phyloP scores from a whole-genome alignment of 345 rosid species.

The Heritiera fomes region DNA sequence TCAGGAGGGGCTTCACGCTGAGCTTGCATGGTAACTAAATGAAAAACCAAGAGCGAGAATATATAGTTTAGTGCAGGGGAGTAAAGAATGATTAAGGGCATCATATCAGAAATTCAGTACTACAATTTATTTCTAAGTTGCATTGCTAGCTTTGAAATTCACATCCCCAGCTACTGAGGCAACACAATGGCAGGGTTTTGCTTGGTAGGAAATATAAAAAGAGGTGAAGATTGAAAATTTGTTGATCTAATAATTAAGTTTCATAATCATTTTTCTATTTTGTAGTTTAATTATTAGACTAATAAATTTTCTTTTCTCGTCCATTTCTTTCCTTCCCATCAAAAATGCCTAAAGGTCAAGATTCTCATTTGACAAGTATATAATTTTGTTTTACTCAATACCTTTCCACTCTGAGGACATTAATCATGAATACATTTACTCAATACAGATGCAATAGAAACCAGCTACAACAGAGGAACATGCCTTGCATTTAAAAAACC shows the following conservation, averaged over 20 bases:
- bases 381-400: background rate
- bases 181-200: background rate
- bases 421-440: background rate
- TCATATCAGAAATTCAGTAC: background rate
- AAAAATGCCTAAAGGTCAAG: background rate
- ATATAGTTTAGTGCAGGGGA: background rate
- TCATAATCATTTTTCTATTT: too few species aligned
- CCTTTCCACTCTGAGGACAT: background rate
- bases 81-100: conserved; percentile 8
- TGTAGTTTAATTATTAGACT: too few species aligned
- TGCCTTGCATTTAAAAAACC: background rate
- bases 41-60: conserved; percentile 2
- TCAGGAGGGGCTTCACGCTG: conserved; percentile 66
- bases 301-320: too few species aligned
- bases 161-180: conserved; percentile 1
- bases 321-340: too few species aligned
- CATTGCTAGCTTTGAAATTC: conserved; percentile 20
- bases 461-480: background rate
- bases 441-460: background rate
- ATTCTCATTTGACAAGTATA: background rate
- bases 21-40: conserved; percentile 94
- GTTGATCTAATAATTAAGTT: too few species aligned
- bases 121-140: background rate
- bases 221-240: too few species aligned
- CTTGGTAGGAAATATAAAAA: too few species aligned